These are phyloP conservation scores for Babjeviella inositovora DNA, from an alignment of 805 yeast species.

Conservation along the genomic window DNA sequence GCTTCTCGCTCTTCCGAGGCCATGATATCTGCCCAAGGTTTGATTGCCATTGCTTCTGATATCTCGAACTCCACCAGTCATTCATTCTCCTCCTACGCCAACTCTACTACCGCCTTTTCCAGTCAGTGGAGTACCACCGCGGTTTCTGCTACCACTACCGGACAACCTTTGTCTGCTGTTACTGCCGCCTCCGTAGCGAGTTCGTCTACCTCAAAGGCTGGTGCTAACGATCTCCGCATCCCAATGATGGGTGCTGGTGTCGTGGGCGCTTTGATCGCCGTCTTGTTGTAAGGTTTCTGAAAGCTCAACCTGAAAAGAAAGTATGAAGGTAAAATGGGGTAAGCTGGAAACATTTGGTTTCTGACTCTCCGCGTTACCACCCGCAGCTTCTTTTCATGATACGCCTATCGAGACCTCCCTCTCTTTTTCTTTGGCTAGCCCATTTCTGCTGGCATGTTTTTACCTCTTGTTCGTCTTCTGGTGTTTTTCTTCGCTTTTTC, in stretches of 20 bases:
- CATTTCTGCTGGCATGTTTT: not conserved
- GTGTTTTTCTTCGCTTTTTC: not conserved
- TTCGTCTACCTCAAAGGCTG: slow-evolving; percentile 13
- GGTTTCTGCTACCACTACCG: slow-evolving; percentile 2
- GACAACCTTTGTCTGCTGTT: slow-evolving; percentile 5
- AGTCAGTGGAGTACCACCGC: too few species aligned
- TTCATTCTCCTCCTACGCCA: slow-evolving; percentile 5
- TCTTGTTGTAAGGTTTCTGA: slow-evolving; percentile 15
- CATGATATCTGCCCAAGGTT: slow-evolving; percentile 16
- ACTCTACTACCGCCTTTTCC: slow-evolving; percentile 4
- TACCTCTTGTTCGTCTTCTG: not conserved
- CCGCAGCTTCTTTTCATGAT: too few species aligned
- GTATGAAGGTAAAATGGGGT: too few species aligned
- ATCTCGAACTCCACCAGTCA: slow-evolving; percentile 12
- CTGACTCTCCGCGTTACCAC: too few species aligned
- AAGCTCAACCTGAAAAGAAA: too few species aligned
- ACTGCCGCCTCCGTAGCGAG: slow-evolving; percentile 7
- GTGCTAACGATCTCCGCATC: slow-evolving; percentile 13
- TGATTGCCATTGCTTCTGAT: slow-evolving; percentile 22
- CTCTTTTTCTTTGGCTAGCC: slow-evolving; percentile 1
- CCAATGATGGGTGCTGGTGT: slow-evolving; percentile 13
- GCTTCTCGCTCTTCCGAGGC: slow-evolving; percentile 4
- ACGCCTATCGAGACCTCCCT: too few species aligned
- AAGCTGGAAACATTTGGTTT: too few species aligned
- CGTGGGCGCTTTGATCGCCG: slow-evolving; percentile 17